These are phyloP conservation scores for Fusarium humuli DNA, from an alignment of 2,329 filamentous ascomycete genomes.

Conservation along the genomic window DNA sequence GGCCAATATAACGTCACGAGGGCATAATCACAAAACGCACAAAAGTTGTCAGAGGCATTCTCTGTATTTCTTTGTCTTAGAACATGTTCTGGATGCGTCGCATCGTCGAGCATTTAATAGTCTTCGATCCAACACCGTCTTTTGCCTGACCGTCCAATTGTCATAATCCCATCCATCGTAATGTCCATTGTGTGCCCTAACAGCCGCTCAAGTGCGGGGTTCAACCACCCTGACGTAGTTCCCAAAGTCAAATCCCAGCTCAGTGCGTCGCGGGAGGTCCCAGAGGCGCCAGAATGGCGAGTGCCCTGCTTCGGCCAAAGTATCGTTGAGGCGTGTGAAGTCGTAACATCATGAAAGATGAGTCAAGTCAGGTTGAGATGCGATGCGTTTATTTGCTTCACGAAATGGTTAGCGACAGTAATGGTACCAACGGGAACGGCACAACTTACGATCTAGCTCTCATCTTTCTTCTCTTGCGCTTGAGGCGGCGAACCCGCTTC, in stretches of 20 bases:
- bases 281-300: conserved; percentile 33
- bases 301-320: conserved; percentile 44
- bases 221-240: conserved; percentile 44
- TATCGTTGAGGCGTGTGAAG: conserved; percentile 49
- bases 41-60: conserved; percentile 31
- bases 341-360: conserved; percentile 57
- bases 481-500: conserved; percentile 99
- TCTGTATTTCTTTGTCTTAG: conserved; percentile 47
- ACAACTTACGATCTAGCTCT: conserved; percentile 89
- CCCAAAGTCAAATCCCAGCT: conserved; percentile 47
- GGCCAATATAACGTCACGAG: conserved; percentile 15
- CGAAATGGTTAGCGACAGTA: conserved; percentile 49
- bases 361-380: conserved; percentile 67
- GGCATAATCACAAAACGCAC: conserved; percentile 19
- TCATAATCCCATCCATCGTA: conserved; percentile 44
- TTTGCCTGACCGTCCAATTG: conserved; percentile 51
- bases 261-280: conserved; percentile 34
- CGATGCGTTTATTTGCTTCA: conserved; percentile 75
- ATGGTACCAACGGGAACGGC: neutral
- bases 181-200: conserved; percentile 50
- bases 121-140: conserved; percentile 47
- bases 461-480: conserved; percentile 99
- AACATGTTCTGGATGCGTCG: conserved; percentile 43
- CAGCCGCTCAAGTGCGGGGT: conserved; percentile 47
- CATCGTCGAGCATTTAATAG: conserved; percentile 45